Evolutionary conservation across 805 yeast species (phyloP), one percentile per base, ranked within the genome.

Genomic region (Babjeviella inositovora): DNA sequence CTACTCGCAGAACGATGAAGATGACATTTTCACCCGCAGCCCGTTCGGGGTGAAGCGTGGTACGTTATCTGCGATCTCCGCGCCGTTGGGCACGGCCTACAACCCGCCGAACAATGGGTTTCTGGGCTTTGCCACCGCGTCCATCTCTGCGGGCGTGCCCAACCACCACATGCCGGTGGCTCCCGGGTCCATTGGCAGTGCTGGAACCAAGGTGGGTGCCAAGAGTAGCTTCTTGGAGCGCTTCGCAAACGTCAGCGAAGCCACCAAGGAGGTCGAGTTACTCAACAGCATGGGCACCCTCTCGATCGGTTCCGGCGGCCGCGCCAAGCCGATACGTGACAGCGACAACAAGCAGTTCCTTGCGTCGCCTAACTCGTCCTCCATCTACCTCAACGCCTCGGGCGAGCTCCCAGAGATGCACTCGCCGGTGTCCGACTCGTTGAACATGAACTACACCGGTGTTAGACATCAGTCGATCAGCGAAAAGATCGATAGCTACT

Each of bases 161-260:
- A 50, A 43, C 27, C 45, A 62, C 28, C 62, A 55, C 23, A 62
- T 61, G 2, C 58, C 57, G 14, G 45, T 35, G n/a, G 56, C 47
- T 25, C 60, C 52, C 4, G 29, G 29, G 7, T 21, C 26, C 23
- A 47, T 37, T 27, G 31, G 37, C 29, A 33, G 31, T 15, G 21
- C 44, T 16, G 36, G 38, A 17, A 12, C 32, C 15, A 19, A 42
- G 4, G 25, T 31, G 13, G 24, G 39, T 18, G 47, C 47, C 2
- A 33, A 48, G 6, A 49, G 56, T 11, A 52, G 64, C 23, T 72
- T 72, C 35, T 47, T 72, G 30, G 72, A 67, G 31, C 70, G 70
- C 43, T 72, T 72, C 36, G 53, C 73, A 5, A 51, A 68, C 2
- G 73, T 72, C 10, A 73, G 76, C 5, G 80, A 72, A 27, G 73